Conservation (phyloP, 331 rosid genomes). For the Rhamnella rubrinervis region DNA sequence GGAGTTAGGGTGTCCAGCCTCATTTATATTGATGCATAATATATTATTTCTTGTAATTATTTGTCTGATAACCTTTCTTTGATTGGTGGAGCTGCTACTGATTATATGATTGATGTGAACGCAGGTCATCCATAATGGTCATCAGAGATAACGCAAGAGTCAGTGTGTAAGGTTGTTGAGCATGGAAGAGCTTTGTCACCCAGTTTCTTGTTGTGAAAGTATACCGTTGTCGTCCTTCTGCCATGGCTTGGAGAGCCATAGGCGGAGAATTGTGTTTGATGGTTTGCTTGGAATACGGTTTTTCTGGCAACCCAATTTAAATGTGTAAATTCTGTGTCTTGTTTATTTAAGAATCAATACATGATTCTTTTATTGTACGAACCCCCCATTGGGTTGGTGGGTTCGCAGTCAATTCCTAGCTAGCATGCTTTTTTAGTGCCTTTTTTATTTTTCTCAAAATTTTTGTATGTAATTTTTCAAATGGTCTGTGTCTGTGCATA, state of each 20-base stretch:
- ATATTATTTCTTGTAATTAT: neutral
- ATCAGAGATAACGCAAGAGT: constrained; percentile 19
- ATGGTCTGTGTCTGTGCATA: too few species aligned
- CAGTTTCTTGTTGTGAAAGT: constrained; percentile 18
- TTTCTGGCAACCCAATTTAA: constrained; percentile 11
- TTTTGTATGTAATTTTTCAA: too few species aligned
- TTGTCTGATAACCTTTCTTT: neutral
- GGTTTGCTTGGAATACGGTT: constrained; percentile 22
- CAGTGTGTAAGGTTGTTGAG: constrained; percentile 8
- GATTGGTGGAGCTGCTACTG: neutral
- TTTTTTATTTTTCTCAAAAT: too few species aligned
- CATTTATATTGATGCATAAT: neutral
- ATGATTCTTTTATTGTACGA: too few species aligned
- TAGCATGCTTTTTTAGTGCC: too few species aligned
- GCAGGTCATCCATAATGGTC: constrained; percentile 30
- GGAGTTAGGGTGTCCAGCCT: too few species aligned
- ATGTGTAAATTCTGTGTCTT: neutral
- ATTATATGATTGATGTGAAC: neutral
- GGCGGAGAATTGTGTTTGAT: constrained; percentile 2
- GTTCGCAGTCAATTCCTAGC: too few species aligned
- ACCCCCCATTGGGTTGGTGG: too few species aligned
- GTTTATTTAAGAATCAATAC: too few species aligned
- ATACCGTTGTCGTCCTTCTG: constrained; percentile 11
- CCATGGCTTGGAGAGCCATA: constrained; percentile 12
- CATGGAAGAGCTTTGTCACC: constrained; percentile 23